Base-by-base conservation (phyloP, 306 rosid species). In the Begonia loranthoides region DNA sequence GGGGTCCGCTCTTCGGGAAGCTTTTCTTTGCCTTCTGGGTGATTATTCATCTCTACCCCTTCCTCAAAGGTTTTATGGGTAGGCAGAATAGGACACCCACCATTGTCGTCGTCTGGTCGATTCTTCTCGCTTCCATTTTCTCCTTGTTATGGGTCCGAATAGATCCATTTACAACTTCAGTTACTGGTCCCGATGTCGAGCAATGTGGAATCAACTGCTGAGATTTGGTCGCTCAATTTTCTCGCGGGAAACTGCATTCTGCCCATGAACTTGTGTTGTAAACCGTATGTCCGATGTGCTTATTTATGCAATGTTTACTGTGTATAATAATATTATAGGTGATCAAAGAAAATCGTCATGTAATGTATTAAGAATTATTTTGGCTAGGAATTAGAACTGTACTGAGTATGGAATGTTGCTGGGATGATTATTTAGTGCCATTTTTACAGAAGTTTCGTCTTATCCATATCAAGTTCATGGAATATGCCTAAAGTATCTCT, bases 61-160 rank as follows among this genome's bases (percentile, higher is more conserved):
- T 90, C 86, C 90, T 90, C 72, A 90, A 90, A 63, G 97, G 97
- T 86, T 82, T 90, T 46, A 85, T 90, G 97, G 97, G 97, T 40
- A 82, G 97, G 51, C 97, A 90, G 72, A 90, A 90, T 66, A 55
- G 97, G 44, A 90, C 94, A 0, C 97, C 97, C 1, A 90, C 97
- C 67, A 82, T 90, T 14, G 94, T 90, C 10, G 83, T 90, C 3
- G 94, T 90, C 15, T 90, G 97, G 97, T 85, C 95, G 11, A 70
- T 90, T 61, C 80, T 90, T 0, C 84, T 90, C 41, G 97, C 97
- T 12, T 90, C 97, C 15, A 90, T 90, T 53, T 90, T 90, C 80
- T 90, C 97, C 4, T 67, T 90, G 49, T 57, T 90, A 17, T 90
- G 97, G 97, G 95, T 90, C 50, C 54, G 95, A 41, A 46, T 90